A percentile compares a stretch with the other conserved stretches of the same genome.
phyloP scores from a whole-genome alignment of 2,329 filamentous ascomycete genomes.

The Aspergillus fumigatus region DNA sequence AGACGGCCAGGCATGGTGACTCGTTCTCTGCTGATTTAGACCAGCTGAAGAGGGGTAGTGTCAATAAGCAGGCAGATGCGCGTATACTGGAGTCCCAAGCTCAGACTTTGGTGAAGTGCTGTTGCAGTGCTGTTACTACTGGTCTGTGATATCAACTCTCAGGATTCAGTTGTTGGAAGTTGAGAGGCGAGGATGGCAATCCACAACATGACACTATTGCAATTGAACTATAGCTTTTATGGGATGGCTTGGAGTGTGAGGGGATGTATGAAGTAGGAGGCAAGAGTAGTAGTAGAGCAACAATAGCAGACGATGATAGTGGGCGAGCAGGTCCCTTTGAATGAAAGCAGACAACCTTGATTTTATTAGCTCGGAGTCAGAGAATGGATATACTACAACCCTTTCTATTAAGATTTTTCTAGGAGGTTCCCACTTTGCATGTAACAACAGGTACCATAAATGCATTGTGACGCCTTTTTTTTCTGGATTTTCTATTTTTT shows the following conservation, averaged over 20 bases:
- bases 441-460: constrained; percentile 20
- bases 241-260: not conserved
- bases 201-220: constrained; percentile 17
- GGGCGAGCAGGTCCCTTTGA: constrained; percentile 19
- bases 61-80: not conserved
- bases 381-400: constrained; percentile 3
- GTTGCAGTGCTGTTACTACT: not conserved
- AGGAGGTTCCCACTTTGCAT: constrained; percentile 21
- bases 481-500: constrained; percentile 6
- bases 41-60: not conserved
- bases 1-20: constrained; percentile 38
- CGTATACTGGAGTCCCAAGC: not conserved
- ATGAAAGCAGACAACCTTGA: constrained; percentile 13
- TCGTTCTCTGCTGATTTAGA: not conserved
- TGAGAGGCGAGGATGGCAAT: constrained; percentile 14
- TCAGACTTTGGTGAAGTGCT: not conserved
- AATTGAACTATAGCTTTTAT: not conserved
- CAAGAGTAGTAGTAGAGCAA: constrained; percentile 7
- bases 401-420: constrained; percentile 18
- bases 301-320: constrained; percentile 6
- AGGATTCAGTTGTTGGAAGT: constrained; percentile 22
- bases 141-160: constrained; percentile 8
- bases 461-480: constrained; percentile 4
- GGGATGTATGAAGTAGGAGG: not conserved
- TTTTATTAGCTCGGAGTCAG: constrained; percentile 6